Percentiles rank a stretch among this genome's conserved stretches.
Conservation (phyloP, 139 green algal genomes). For the Micractinium conductrix region DNA sequence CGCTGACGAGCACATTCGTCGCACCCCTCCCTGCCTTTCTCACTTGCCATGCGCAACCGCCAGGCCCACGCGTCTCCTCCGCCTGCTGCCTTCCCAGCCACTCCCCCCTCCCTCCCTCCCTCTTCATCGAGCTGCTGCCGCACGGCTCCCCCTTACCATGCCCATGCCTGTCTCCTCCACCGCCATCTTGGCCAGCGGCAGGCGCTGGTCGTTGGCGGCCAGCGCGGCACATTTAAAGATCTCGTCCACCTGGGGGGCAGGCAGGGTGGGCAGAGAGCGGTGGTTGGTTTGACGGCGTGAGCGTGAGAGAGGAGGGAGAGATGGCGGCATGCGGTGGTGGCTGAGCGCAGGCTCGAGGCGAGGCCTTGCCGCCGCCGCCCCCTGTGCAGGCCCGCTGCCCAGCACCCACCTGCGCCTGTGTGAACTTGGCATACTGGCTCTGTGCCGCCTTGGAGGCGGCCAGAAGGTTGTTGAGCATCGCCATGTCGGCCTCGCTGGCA, state of each 20-base stretch:
- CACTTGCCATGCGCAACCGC: no score
- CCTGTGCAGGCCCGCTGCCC: not conserved
- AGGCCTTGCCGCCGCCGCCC: not conserved
- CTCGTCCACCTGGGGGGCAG: conserved; percentile 26
- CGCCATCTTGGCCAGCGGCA: conserved; percentile 71
- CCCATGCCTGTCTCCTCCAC: conserved; percentile 69
- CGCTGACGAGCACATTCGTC: no score
- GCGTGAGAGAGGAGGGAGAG: not conserved
- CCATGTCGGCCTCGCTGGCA: not conserved
- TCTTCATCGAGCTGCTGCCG: conserved; percentile 44
- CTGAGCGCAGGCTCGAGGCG: not conserved
- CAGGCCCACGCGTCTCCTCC: not conserved
- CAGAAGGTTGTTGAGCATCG: conserved; percentile 2
- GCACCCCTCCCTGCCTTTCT: no score
- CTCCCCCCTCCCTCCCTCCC: no score
- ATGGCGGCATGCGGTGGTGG: not conserved
- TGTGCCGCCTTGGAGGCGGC: conserved; percentile 40
- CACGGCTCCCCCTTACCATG: no score
- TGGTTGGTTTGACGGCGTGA: not conserved
- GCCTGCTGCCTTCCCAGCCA: no score
- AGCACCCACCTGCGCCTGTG: conserved; percentile 55
- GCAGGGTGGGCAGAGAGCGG: no score
- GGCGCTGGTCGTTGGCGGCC: conserved; percentile 58
- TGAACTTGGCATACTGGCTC: conserved; percentile 50
- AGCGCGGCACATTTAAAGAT: conserved; percentile 54